phyloP scores from a whole-genome alignment of 352 stramenopile species.

The Phytopythium kandeliae region DNA sequence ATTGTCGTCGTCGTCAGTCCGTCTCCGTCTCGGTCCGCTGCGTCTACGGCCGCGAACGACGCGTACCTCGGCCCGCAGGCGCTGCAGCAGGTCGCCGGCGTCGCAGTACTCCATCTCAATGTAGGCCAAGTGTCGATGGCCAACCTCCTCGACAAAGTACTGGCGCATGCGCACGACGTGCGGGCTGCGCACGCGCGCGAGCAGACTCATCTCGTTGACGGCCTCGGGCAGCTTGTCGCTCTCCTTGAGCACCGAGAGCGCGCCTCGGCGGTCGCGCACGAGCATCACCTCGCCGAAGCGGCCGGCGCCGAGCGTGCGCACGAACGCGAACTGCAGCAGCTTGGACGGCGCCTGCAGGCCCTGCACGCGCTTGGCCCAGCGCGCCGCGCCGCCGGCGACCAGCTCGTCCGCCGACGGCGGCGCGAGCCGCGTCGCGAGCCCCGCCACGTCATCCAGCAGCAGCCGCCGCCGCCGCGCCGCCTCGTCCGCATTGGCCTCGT shows the following conservation, averaged over 20 bases:
- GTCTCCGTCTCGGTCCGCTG: neutral
- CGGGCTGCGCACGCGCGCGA: slow-evolving; percentile 48
- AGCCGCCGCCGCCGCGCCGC: too few species aligned
- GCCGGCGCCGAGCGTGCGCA: slow-evolving; percentile 54
- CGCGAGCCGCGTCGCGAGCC: slow-evolving; percentile 12
- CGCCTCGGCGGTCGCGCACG: slow-evolving; percentile 31
- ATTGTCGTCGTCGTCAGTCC: neutral
- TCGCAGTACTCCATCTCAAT: slow-evolving; percentile 84
- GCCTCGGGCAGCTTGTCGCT: slow-evolving; percentile 75
- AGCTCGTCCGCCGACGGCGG: slow-evolving; percentile 21
- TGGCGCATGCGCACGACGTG: slow-evolving; percentile 67
- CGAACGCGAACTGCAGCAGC: slow-evolving; percentile 57
- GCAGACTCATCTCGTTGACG: slow-evolving; percentile 68
- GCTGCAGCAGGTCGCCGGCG: slow-evolving; percentile 37
- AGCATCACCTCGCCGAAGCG: slow-evolving; percentile 81
- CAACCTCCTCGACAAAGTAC: slow-evolving; percentile 80
- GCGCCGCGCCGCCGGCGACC: slow-evolving; percentile 24
- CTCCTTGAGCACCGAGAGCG: slow-evolving; percentile 67
- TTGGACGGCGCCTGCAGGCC: slow-evolving; percentile 43
- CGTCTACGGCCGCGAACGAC: too few species aligned
- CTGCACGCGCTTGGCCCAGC: slow-evolving; percentile 52
- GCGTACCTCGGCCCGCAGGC: slow-evolving; percentile 29
- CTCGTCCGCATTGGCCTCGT: too few species aligned
- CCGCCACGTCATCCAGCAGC: slow-evolving; percentile 18
- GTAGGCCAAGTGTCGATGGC: slow-evolving; percentile 70